Conservation (phyloP, 2,329 filamentous ascomycete genomes). For the Nemania sp. region DNA sequence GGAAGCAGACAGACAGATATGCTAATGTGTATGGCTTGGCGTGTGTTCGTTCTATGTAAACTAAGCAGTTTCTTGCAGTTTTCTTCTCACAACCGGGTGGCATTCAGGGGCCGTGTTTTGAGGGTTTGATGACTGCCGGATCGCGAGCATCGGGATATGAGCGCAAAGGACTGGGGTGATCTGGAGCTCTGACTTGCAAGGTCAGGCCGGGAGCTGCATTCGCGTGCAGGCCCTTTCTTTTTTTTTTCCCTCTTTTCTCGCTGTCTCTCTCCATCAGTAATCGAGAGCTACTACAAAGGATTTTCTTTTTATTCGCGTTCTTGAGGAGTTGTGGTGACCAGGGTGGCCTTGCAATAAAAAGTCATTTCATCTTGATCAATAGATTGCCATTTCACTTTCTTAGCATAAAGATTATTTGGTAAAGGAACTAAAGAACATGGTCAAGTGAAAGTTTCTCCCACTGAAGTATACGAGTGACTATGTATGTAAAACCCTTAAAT, state of each 20-base stretch:
- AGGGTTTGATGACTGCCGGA: slow-evolving; percentile 16
- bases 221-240: slow-evolving; percentile 19
- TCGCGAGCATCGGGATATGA: slow-evolving; percentile 23
- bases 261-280: slow-evolving; percentile 35
- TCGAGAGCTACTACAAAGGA: slow-evolving; percentile 26
- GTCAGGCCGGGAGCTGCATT: slow-evolving; percentile 13
- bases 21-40: slow-evolving; percentile 32
- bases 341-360: slow-evolving; percentile 48
- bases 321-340: slow-evolving; percentile 41
- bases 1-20: slow-evolving; percentile 27
- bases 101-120: slow-evolving; percentile 19
- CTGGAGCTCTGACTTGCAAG: slow-evolving; percentile 14
- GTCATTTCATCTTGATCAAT: slow-evolving; percentile 39
- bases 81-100: slow-evolving; percentile 35
- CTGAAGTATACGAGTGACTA: no score
- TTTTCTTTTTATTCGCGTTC: slow-evolving; percentile 32
- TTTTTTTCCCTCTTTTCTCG: not conserved
- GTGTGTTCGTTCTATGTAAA: slow-evolving; percentile 49
- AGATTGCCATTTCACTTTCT: slow-evolving; percentile 22
- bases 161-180: slow-evolving; percentile 19
- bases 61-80: slow-evolving; percentile 37
- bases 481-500: no score
- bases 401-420: not conserved
- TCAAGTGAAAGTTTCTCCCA: no score
- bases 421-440: no score